Conservation (phyloP, 257 asterid genomes). For the Solanum okadae region DNA sequence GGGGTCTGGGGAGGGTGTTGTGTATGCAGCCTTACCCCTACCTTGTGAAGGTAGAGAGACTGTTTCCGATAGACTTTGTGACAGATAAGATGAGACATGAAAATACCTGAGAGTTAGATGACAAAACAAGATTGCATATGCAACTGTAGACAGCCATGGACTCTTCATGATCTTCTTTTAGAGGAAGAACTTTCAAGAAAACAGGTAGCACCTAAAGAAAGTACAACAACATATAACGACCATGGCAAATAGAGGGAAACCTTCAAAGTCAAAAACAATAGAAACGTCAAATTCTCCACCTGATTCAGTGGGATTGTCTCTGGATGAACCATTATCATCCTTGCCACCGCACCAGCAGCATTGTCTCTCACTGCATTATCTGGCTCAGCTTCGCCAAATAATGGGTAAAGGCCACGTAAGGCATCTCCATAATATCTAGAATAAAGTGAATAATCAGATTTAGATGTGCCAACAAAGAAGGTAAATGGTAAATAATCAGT, state of each 20-base stretch:
- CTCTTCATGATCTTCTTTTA: constrained; percentile 93
- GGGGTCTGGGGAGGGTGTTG: background rate
- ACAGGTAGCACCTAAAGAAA: constrained; percentile 65
- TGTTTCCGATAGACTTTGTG: background rate
- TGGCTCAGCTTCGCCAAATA: constrained; percentile 85
- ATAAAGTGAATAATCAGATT: background rate
- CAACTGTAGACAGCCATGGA: constrained; percentile 81
- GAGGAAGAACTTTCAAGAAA: constrained; percentile 84
- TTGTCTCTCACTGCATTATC: constrained; percentile 96
- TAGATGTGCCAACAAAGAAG: background rate
- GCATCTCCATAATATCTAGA: constrained; percentile 62
- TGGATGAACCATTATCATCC: constrained; percentile 88
- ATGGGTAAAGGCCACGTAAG: constrained; percentile 62
- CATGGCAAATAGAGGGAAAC: background rate
- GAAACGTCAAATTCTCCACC: constrained; percentile 27
- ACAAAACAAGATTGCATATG: constrained; percentile 72
- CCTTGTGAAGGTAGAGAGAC: background rate
- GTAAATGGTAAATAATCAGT: background rate
- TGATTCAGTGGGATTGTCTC: constrained; percentile 81
- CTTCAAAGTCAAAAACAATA: background rate
- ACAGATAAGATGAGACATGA: background rate
- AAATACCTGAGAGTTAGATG: constrained; percentile 80
- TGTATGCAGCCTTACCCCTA: background rate
- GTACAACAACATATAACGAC: background rate
- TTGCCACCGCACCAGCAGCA: constrained; percentile 99